These are phyloP conservation scores for Torulaspora franciscae DNA, from an alignment of 805 yeast species.

Conservation along the genomic window DNA sequence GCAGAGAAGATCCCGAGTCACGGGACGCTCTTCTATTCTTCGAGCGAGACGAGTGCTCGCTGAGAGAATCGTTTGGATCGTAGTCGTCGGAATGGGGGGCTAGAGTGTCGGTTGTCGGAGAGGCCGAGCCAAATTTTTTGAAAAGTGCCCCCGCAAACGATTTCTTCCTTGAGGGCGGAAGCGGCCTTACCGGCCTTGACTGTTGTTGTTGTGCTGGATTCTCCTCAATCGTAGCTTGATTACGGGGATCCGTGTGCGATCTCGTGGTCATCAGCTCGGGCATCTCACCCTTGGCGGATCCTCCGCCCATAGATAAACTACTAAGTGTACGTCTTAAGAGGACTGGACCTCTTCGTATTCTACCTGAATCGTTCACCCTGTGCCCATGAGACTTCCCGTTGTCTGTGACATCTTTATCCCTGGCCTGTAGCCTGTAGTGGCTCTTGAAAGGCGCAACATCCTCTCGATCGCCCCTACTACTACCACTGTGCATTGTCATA, in stretches of 20 bases:
- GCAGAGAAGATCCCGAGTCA: constrained; percentile 4
- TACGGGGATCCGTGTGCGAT: neutral
- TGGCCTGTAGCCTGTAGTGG: neutral
- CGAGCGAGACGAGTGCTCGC: neutral
- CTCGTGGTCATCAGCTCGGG: neutral
- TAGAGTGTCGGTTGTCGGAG: constrained; percentile 2
- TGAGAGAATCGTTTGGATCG: neutral
- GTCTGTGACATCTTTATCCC: constrained; percentile 2
- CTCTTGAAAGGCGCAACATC: constrained; percentile 6
- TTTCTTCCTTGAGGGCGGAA: constrained; percentile 21
- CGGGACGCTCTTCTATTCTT: constrained; percentile 8
- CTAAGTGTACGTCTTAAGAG: constrained; percentile 24
- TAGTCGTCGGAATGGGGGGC: constrained; percentile 1
- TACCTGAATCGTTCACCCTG: constrained; percentile 1
- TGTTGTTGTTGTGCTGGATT: neutral
- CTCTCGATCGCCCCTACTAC: neutral
- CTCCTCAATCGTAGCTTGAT: neutral
- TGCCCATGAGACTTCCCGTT: neutral
- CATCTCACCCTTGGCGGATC: neutral
- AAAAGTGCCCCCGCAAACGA: constrained; percentile 28
- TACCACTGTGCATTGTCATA: neutral
- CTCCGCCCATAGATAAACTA: constrained; percentile 20
- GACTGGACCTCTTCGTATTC: constrained; percentile 16
- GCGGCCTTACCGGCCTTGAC: neutral
- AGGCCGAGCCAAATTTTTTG: constrained; percentile 23